Conservation (phyloP, 169 alveolate genomes). For the Plasmodium vinckei region DNA sequence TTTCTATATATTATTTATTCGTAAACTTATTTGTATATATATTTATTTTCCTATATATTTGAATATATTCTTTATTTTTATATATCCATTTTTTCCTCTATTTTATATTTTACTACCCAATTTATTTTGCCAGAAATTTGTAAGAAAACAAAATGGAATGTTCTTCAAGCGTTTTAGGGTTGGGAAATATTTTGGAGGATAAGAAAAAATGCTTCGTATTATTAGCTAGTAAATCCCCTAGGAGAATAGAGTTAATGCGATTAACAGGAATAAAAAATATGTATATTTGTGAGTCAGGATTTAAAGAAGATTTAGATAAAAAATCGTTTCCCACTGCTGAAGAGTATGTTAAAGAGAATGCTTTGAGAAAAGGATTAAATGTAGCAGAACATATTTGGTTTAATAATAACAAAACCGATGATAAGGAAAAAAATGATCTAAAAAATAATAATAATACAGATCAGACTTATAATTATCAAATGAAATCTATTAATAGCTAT, state of each 20-base stretch:
- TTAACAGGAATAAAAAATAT: constrained; percentile 59
- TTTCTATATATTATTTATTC: no score
- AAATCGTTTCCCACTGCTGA: constrained; percentile 72
- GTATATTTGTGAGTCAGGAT: constrained; percentile 78
- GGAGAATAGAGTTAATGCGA: constrained; percentile 63
- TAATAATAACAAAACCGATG: constrained; percentile 25
- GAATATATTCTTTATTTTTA: not conserved
- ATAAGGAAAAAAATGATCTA: not conserved
- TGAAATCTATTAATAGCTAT: constrained; percentile 22
- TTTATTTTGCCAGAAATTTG: not conserved
- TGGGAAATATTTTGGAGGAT: constrained; percentile 36
- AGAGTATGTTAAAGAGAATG: constrained; percentile 82
- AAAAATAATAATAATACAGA: not conserved
- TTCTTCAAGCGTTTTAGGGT: constrained; percentile 46
- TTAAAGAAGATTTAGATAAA: constrained; percentile 84
- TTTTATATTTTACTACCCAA: not conserved
- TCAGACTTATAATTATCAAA: constrained; percentile 6
- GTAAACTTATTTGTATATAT: not conserved
- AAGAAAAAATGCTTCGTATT: constrained; percentile 49
- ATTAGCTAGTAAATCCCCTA: constrained; percentile 72
- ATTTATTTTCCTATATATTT: not conserved
- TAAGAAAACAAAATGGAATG: constrained; percentile 18
- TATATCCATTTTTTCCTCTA: not conserved
- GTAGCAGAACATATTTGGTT: constrained; percentile 81
- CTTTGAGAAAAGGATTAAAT: constrained; percentile 80